Conservation (phyloP, 768 basidiomycete species). For the Serendipita sp. region DNA sequence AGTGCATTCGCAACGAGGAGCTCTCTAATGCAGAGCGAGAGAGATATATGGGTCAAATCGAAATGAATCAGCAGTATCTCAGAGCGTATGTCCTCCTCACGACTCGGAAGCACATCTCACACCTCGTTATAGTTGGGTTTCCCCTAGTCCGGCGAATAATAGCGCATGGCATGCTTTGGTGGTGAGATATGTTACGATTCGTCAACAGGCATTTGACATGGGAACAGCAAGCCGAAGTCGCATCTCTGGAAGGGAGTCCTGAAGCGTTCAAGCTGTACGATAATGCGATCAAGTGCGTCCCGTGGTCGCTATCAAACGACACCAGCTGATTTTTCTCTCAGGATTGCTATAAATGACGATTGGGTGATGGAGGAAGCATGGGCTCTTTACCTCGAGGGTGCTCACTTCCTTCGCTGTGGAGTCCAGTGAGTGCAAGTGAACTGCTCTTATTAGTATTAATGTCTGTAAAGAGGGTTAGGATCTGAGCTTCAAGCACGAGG, state of each 20-base stretch:
- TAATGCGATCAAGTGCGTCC: constrained; percentile 42
- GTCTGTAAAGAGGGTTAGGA: constrained; percentile 31
- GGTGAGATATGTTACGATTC: constrained; percentile 25
- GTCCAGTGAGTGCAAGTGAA: constrained; percentile 25
- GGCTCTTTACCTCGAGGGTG: constrained; percentile 55
- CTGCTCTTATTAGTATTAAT: neutral
- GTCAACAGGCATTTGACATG: constrained; percentile 13
- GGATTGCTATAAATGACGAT: constrained; percentile 47
- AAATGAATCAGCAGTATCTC: constrained; percentile 44
- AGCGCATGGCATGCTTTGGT: constrained; percentile 56
- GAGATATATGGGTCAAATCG: constrained; percentile 40
- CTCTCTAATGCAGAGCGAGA: constrained; percentile 22
- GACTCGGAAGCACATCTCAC: neutral
- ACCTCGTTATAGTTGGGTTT: constrained; percentile 39
- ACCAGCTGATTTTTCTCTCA: constrained; percentile 16
- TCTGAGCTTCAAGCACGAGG: constrained; percentile 51
- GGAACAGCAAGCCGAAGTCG: constrained; percentile 51
- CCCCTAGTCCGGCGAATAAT: constrained; percentile 52
- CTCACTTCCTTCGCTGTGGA: constrained; percentile 48
- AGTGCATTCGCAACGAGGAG: constrained; percentile 35
- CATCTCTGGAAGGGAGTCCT: constrained; percentile 37
- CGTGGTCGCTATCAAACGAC: neutral
- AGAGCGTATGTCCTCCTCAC: constrained; percentile 29
- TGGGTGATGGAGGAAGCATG: constrained; percentile 63
- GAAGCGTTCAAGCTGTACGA: constrained; percentile 56